Evolutionary conservation across 2,329 filamentous ascomycete species (phyloP).

Genomic region (Colletotrichum sp.): DNA sequence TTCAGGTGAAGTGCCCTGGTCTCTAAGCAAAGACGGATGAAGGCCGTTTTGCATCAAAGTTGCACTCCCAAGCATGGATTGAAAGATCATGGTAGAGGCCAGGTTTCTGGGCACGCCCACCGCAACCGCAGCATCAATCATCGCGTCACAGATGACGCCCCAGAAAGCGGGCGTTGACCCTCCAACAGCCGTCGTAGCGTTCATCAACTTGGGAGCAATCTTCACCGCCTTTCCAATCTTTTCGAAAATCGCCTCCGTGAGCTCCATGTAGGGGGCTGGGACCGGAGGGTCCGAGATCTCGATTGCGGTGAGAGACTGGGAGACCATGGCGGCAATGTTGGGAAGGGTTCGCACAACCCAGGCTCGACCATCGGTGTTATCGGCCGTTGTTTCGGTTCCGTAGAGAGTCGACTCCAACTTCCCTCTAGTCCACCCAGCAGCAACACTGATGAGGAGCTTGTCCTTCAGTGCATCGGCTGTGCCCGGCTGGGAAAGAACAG

Average conservation of each 20-base stretch:
- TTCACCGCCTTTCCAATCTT: constrained; percentile 58
- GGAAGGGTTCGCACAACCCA: constrained; percentile 37
- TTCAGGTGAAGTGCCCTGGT: constrained; percentile 64
- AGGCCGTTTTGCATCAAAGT: constrained; percentile 56
- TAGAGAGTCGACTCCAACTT: constrained; percentile 42
- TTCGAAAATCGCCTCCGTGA: constrained; percentile 54
- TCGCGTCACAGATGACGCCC: constrained; percentile 61
- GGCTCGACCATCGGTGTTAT: constrained; percentile 21
- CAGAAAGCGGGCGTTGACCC: constrained; percentile 67
- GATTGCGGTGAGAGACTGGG: constrained; percentile 36
- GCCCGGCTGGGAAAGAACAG: constrained; percentile 38
- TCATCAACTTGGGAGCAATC: constrained; percentile 56
- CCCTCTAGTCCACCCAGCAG: constrained; percentile 51
- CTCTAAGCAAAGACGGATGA: constrained; percentile 61
- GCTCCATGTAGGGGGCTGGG: constrained; percentile 24
- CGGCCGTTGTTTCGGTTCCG: constrained; percentile 21
- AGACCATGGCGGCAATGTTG: constrained; percentile 38
- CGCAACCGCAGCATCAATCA: constrained; percentile 64
- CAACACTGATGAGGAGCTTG: constrained; percentile 57
- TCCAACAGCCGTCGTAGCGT: constrained; percentile 62
- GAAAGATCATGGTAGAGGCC: constrained; percentile 63
- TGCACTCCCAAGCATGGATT: constrained; percentile 63
- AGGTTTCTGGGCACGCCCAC: constrained; percentile 62
- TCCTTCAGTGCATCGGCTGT: constrained; percentile 39
- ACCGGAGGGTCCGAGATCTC: constrained; percentile 28